phyloP scores from a whole-genome alignment of 2,329 filamentous ascomycete species.

The Byssoonygena ceratinophila region DNA sequence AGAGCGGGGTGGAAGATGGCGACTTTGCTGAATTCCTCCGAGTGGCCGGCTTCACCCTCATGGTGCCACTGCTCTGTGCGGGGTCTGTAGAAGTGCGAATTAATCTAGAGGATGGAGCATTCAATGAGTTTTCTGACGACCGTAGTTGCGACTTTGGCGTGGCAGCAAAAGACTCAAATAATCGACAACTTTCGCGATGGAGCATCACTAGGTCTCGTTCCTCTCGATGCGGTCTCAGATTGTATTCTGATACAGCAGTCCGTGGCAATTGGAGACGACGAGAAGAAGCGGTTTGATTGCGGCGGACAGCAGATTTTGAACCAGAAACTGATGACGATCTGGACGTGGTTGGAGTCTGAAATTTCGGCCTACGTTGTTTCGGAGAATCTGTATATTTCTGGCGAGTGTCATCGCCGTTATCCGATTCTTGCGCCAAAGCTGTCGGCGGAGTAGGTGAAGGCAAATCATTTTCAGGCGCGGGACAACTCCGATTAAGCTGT shows the following conservation, averaged over 20 bases:
- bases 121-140: not conserved
- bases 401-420: not conserved
- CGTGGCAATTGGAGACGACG: conserved; percentile 20
- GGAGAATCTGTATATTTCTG: conserved; percentile 18
- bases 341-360: conserved; percentile 21
- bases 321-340: conserved; percentile 20
- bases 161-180: conserved; percentile 26
- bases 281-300: conserved; percentile 25
- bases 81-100: conserved; percentile 1
- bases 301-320: conserved; percentile 23
- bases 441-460: not conserved
- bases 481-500: not conserved
- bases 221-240: conserved; percentile 18
- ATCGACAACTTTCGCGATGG: conserved; percentile 33
- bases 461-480: not conserved
- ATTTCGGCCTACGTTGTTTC: conserved; percentile 26
- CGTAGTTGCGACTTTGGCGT: not conserved
- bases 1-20: conserved; percentile 84
- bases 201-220: conserved; percentile 31
- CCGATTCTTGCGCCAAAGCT: not conserved
- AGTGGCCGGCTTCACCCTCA: not conserved
- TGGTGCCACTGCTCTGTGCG: not conserved
- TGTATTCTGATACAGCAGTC: conserved; percentile 22
- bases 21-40: conserved; percentile 51
- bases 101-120: not conserved